phyloP scores from a whole-genome alignment of 1,284 basidiomycete genomes.

The Jaminaea rosea region DNA sequence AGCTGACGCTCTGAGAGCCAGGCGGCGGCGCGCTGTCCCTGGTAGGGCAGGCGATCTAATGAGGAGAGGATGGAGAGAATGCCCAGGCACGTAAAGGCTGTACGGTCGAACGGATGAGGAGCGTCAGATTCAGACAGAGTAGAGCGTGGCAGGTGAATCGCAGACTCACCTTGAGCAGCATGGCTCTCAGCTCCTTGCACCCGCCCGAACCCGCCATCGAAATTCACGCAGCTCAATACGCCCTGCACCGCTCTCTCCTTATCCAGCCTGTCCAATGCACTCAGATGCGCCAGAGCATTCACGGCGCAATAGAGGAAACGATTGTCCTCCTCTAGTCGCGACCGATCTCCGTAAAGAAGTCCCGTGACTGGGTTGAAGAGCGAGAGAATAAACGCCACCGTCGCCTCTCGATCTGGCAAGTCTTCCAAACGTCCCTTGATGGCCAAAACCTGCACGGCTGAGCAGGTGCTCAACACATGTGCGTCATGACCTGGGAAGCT shows the following conservation, averaged over 20 bases:
- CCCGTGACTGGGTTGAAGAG: conserved; percentile 64
- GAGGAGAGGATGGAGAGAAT: conserved; percentile 76
- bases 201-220: conserved; percentile 88
- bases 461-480: conserved; percentile 75
- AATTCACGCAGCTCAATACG: conserved; percentile 72
- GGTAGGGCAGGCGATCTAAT: conserved; percentile 55
- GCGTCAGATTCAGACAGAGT: no score
- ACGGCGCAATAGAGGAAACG: conserved; percentile 83
- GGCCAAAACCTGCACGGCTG: conserved; percentile 81
- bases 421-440: conserved; percentile 74
- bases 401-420: no score
- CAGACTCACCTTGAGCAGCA: conserved; percentile 75
- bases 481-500: conserved; percentile 88
- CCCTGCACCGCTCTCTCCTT: conserved; percentile 60
- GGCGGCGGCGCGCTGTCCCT: conserved; percentile 60
- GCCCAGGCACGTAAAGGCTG: conserved; percentile 82
- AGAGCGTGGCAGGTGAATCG: no score
- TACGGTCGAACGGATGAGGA: no score
- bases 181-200: conserved; percentile 80
- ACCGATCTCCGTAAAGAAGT: conserved; percentile 73
- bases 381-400: conserved; percentile 71
- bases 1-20: conserved; percentile 91
- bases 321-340: conserved; percentile 81
- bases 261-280: conserved; percentile 53
- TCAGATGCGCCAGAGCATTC: conserved; percentile 68